These are phyloP conservation scores for Somion occarium DNA, from an alignment of 1,284 basidiomycete species.

Conservation along the genomic window DNA sequence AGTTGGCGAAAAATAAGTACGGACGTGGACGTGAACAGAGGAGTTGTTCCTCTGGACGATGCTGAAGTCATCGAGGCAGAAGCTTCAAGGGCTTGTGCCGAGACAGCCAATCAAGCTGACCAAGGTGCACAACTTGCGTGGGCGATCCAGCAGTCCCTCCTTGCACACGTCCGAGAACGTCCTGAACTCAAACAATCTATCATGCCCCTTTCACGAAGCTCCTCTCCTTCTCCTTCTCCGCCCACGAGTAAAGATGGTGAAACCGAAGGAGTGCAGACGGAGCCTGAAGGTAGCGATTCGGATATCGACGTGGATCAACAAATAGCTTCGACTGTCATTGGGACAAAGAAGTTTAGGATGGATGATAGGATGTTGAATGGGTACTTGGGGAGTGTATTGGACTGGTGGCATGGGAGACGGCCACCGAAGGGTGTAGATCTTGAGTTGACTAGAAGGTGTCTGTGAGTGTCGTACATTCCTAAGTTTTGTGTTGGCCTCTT, in stretches of 20 bases:
- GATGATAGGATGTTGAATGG: constrained; percentile 51
- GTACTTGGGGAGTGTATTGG: constrained; percentile 53
- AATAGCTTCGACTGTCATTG: constrained; percentile 49
- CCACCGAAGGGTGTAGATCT: constrained; percentile 64
- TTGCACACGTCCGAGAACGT: constrained; percentile 4
- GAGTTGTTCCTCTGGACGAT: not conserved
- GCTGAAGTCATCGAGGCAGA: not conserved
- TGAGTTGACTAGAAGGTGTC: constrained; percentile 59
- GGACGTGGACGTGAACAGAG: not conserved
- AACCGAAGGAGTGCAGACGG: constrained; percentile 14
- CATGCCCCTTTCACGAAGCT: not conserved
- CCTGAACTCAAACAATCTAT: not conserved
- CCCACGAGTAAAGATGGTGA: constrained; percentile 8
- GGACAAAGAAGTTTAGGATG: constrained; percentile 57
- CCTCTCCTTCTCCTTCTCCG: not conserved
- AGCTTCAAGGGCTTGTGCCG: not conserved
- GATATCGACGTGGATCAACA: not conserved
- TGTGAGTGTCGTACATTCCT: constrained; percentile 40
- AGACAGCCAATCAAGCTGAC: constrained; percentile 13
- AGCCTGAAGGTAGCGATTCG: constrained; percentile 10
- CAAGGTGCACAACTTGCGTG: constrained; percentile 33
- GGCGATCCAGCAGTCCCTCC: constrained; percentile 34
- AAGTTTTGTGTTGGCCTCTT: not conserved
- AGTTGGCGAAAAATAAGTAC: not conserved
- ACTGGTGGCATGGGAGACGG: constrained; percentile 74